Base-by-base conservation (phyloP, 345 rosid genomes). In the Isatis tinctoria region DNA sequence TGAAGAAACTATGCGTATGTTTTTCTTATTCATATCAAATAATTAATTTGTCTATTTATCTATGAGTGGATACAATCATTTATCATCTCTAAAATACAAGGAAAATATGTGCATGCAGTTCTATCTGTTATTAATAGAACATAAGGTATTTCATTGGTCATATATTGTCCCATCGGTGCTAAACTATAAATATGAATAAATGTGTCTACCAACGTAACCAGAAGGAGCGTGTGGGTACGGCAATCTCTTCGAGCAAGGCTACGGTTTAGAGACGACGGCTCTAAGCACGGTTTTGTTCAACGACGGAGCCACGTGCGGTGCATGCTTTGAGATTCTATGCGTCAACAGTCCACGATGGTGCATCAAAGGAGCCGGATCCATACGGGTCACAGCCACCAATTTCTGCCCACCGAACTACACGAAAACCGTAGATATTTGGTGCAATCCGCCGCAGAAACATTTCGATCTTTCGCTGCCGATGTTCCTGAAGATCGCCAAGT, bases 201-300 rank as follows among this genome's bases (percentile, higher is more conserved):
- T 32, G 35, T 28, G 56, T 57, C 60, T n/a, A 17, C 36, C n/a
- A 67, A 41, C 45, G 18, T 60, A 49, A 45, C 36, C 63, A 93
- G 97, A 90, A 2, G 98, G 98, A 41, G 98, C 97, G 6, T 93
- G 98, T 68, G 97, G 98, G 41, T 93, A 87, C 64, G 96, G 93
- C 13, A 86, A 82, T 75, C 84, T 90, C 56, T 88, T 87, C 76
- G 81, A 92, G 87, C 92, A 90, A 60, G 85, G 92, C 10, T 93
- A 93, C 71, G 97, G 98, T 6, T 86, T 88, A 69, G 85, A 83
- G 85, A 93, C 96, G 10, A 87, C 96, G 61, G 98, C 98, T 5
- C 75, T 93, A 26, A 90, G 97, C 81, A 87, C 96, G 3, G 93
- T 84, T 17, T 80, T 93, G 20, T 93, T 93, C 84, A 88, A 93